phyloP scores from a whole-genome alignment of 2,329 filamentous ascomycete species.

The Fusarium sp. region DNA sequence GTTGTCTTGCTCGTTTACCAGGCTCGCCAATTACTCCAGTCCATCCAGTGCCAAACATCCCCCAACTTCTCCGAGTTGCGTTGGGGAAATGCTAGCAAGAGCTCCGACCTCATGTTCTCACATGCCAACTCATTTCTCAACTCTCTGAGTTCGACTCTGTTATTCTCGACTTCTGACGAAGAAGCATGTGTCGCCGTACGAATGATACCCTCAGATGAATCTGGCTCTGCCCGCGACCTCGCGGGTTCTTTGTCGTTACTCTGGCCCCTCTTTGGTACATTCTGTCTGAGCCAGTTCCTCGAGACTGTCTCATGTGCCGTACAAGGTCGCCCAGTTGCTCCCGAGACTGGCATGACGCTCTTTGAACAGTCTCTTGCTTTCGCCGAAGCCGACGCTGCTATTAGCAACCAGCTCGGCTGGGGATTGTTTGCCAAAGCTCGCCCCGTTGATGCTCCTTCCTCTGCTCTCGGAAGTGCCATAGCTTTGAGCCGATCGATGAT shows the following conservation, averaged over 20 bases:
- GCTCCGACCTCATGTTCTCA: conserved; percentile 76
- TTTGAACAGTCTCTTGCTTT: conserved; percentile 98
- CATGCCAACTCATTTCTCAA: conserved; percentile 78
- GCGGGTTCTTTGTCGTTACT: conserved; percentile 81
- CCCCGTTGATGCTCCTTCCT: conserved; percentile 45
- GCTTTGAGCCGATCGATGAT: conserved; percentile 74
- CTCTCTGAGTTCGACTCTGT: conserved; percentile 75
- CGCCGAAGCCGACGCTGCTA: conserved; percentile 91
- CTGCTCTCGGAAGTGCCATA: conserved; percentile 50
- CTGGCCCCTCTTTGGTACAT: conserved; percentile 80
- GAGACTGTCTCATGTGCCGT: conserved; percentile 91
- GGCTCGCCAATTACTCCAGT: conserved; percentile 78
- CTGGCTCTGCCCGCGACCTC: conserved; percentile 66
- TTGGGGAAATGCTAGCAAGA: conserved; percentile 75
- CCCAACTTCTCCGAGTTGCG: conserved; percentile 76
- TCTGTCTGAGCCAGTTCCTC: conserved; percentile 83
- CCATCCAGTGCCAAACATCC: conserved; percentile 92
- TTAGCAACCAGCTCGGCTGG: conserved; percentile 83
- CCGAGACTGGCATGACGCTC: conserved; percentile 94
- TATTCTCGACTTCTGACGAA: conserved; percentile 80
- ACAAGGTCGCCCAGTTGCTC: conserved; percentile 81
- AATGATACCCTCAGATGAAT: conserved; percentile 72
- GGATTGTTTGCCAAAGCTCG: conserved; percentile 68
- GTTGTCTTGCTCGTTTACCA: conserved; percentile 78
- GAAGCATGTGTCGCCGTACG: conserved; percentile 79